Percentiles rank a stretch among this genome's conserved stretches.
Evolutionary conservation across 1,284 basidiomycete species (phyloP).

Genomic region (Puccinia brachypodii): DNA sequence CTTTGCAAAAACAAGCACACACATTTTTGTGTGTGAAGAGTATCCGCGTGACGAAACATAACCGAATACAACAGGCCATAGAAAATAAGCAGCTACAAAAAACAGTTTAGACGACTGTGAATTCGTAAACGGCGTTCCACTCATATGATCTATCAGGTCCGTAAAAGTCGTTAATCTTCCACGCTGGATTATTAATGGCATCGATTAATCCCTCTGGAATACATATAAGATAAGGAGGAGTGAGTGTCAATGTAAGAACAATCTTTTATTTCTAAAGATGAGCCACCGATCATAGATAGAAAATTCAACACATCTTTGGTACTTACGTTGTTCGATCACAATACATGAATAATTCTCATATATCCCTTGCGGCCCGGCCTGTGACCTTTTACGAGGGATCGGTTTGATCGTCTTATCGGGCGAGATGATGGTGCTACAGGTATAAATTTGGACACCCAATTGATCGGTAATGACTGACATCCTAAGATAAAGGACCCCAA

Average conservation of each 20-base stretch:
- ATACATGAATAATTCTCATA: constrained; percentile 61
- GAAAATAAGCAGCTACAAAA: background rate
- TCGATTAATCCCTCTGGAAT: constrained; percentile 60
- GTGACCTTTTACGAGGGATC: constrained; percentile 60
- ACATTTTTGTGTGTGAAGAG: no score
- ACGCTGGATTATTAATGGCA: constrained; percentile 62
- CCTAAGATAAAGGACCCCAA: constrained; percentile 53
- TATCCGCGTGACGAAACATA: background rate
- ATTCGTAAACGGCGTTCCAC: constrained; percentile 61
- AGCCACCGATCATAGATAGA: background rate
- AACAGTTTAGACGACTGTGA: constrained; percentile 55
- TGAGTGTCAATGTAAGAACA: background rate
- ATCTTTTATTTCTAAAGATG: background rate
- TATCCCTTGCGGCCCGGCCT: constrained; percentile 59
- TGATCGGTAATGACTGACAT: constrained; percentile 63
- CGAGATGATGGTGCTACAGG: constrained; percentile 60
- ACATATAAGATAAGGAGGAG: background rate
- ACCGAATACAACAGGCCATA: background rate
- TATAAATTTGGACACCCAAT: constrained; percentile 61
- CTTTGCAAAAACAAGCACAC: no score
- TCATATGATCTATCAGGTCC: constrained; percentile 59
- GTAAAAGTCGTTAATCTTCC: constrained; percentile 61
- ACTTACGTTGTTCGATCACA: constrained; percentile 60
- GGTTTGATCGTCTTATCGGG: constrained; percentile 55
- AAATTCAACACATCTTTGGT: background rate